Conservation (phyloP, 352 stramenopile genomes). For the Pythium apleroticum region DNA sequence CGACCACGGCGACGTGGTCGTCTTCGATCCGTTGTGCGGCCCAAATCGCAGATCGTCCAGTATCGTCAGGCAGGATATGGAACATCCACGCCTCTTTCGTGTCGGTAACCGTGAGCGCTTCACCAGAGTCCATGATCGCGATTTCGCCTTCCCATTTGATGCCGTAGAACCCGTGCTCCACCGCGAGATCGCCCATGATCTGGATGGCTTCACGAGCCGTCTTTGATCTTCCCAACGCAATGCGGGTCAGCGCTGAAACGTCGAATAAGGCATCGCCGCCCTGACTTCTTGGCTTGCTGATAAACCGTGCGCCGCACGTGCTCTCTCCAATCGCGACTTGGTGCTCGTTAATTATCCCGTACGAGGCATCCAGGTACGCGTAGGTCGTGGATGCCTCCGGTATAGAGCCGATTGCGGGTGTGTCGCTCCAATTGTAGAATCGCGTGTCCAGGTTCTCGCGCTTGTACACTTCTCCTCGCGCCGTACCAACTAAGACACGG, state of each 20-base stretch:
- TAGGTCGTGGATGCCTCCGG: conserved; percentile 63
- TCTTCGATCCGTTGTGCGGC: conserved; percentile 91
- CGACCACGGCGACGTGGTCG: conserved; percentile 81
- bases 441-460: conserved; percentile 64
- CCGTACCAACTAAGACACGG: conserved; percentile 44
- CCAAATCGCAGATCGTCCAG: conserved; percentile 91
- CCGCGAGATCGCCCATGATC: conserved; percentile 93
- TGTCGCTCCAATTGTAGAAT: conserved; percentile 67
- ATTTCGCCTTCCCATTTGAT: conserved; percentile 71
- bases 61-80: conserved; percentile 94
- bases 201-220: conserved; percentile 82
- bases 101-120: conserved; percentile 92
- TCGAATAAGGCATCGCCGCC: conserved; percentile 89
- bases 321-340: conserved; percentile 82
- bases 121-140: conserved; percentile 74
- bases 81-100: conserved; percentile 94
- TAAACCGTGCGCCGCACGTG: conserved; percentile 69
- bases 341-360: conserved; percentile 85
- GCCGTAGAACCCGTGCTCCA: conserved; percentile 93
- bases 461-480: conserved; percentile 60
- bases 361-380: conserved; percentile 78
- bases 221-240: conserved; percentile 84
- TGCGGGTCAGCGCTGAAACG: conserved; percentile 81
- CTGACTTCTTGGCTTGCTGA: conserved; percentile 54
- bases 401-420: conserved; percentile 65